These are phyloP conservation scores for Vachellia pachyceras DNA, from an alignment of 306 rosid species.

Conservation along the genomic window DNA sequence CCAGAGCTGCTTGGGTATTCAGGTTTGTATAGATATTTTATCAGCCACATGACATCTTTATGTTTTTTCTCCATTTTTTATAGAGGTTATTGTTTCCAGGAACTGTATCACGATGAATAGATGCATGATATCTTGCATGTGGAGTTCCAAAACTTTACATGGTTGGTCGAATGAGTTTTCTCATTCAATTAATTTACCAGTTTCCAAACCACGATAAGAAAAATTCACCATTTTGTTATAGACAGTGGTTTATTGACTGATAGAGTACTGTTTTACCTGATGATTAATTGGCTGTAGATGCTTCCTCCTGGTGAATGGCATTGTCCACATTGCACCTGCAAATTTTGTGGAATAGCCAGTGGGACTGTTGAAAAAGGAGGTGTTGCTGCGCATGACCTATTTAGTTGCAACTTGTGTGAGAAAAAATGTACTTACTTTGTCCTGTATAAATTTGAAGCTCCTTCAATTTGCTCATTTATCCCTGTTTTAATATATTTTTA, in stretches of 20 bases:
- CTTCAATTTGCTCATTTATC: not conserved
- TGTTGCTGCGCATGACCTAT: conserved; percentile 42
- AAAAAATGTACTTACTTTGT: conserved; percentile 76
- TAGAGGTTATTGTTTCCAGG: not conserved
- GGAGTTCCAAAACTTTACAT: not conserved
- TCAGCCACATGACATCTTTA: conserved; percentile 3
- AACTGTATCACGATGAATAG: not conserved
- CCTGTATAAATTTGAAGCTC: conserved; percentile 28
- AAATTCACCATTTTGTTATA: not conserved
- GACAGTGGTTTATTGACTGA: not conserved
- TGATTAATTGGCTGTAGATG: conserved; percentile 55
- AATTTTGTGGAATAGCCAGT: conserved; percentile 72
- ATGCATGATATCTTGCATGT: not conserved
- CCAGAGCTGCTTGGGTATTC: conserved; percentile 73
- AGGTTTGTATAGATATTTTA: conserved; percentile 46
- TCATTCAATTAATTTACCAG: not conserved
- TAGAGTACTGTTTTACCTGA: not conserved
- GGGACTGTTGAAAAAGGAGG: conserved; percentile 50
- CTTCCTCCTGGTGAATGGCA: conserved; percentile 97
- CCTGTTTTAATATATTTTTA: conserved; percentile 6
- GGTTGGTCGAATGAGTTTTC: not conserved
- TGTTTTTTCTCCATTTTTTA: not conserved
- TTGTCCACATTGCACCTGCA: conserved; percentile 94
- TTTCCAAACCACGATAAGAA: not conserved
- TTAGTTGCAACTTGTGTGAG: conserved; percentile 78